Evolutionary conservation across 1,139 yeast species (phyloP), one percentile per base, ranked within the genome.

Genomic region (Geotrichum phurueaensis): DNA sequence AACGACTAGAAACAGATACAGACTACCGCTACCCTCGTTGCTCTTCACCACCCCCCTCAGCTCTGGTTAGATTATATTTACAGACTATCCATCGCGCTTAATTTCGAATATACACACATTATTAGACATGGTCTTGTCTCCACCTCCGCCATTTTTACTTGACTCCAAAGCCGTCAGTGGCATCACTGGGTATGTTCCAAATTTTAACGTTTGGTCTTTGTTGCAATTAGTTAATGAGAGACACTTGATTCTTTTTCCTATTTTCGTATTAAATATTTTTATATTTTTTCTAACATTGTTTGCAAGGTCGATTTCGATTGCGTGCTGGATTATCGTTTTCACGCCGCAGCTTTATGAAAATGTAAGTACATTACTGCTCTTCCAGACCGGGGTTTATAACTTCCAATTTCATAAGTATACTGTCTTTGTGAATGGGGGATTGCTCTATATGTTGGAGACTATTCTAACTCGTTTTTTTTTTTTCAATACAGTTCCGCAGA

Each of bases 321-420:
- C 97, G 22, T 94, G 98, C 73, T 94, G 99, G 99, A 87, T 94
- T 65, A 91, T 94, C 59, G 98, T 94, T 27, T 94, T 94, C 78
- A 96, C 96, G 50, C 99, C 99, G 18, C 99, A 94, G 72, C 87
- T 94, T 53, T 92, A 90, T 73, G 97, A 94, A 71, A 92, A 92
- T 71, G 76, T 74, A 66, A 52, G 75, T 62, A 4, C 18, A 39
- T 12, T n/a, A 1, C n/a, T n/a, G 33, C 27, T 22, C 12, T 22
- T n/a, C 22, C 15, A 15, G 13, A 2, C 15, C 12, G 18, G 25
- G 43, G 15, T 51, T 36, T 56, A 2, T 4, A 15, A 55, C 13
- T 15, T 6, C n/a, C 29, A 13, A 15, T 23, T 18, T 12, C 22
- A 1, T n/a, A 33, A 15, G 2, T 33, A 13, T 33, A 3, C 39